Evolutionary conservation across 208 protist species (phyloP), one percentile per base, ranked within the genome.

Genomic region (Trypanosoma caninum): DNA sequence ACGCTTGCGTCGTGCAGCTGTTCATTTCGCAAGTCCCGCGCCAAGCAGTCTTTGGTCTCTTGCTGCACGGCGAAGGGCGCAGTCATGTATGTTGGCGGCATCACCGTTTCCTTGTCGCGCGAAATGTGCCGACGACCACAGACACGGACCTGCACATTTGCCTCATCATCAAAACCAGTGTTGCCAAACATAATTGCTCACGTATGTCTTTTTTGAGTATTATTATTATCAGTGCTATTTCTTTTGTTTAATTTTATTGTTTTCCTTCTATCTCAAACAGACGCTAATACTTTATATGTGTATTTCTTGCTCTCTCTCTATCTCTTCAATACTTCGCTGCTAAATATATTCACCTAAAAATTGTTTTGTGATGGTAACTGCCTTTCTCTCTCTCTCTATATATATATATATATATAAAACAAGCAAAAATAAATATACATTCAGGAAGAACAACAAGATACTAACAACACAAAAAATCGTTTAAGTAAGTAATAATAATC

Each of bases 91-190:
- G 44, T 57, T 72, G 18, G 77, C 31, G 35, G 56, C 2, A 31
- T 16, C 13, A 13, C 18, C 4, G 20, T 18, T 34, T 20, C 48
- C 68, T 87, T 82, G 20, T 87, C 80, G 31, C 67, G 71, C 22
- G 82, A 66, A 23, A 74, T 54, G 58, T 93, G 86, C 9, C 82
- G 76, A 0, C 80, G 76, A 7, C 86, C 86, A 2, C 68, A 60
- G 20, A 50, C 71, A 25, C 72, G 80, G 47, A 54, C 53, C 20
- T 68, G 63, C 14, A 77, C 80, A 14, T 68, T 53, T 1, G 50
- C 52, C 31, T 85, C 82, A 65, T 74, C 88, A 48, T 89, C 78
- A 4, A 64, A 44, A 10, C 80, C 76, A 55, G 84, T 58, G 27
- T 76, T 78, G 20, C 56, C 70, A 3, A 62, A 35, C 58, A 76